These are phyloP conservation scores for Myriosclerotinia scirpicola DNA, from an alignment of 2,329 filamentous ascomycete genomes.

Conservation along the genomic window DNA sequence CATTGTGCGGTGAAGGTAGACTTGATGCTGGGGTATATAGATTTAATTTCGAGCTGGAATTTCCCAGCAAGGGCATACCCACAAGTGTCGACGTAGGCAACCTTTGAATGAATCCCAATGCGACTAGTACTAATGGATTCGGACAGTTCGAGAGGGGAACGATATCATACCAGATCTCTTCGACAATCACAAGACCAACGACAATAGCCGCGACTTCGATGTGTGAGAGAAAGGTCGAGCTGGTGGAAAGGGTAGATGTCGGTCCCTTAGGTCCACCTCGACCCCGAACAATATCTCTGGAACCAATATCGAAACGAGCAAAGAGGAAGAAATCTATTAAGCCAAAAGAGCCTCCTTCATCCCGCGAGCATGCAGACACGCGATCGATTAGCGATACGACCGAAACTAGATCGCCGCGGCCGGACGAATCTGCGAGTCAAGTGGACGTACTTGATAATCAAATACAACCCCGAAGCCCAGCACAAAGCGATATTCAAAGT, in stretches of 20 bases:
- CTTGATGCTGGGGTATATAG: constrained; percentile 73
- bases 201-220: constrained; percentile 77
- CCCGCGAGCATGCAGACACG: constrained; percentile 32
- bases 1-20: constrained; percentile 75
- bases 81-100: constrained; percentile 88
- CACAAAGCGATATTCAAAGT: constrained; percentile 59
- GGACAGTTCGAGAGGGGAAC: constrained; percentile 88
- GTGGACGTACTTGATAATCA: constrained; percentile 42
- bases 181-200: constrained; percentile 85
- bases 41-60: constrained; percentile 74
- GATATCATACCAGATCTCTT: constrained; percentile 86
- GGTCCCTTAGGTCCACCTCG: constrained; percentile 72
- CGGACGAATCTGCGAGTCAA: constrained; percentile 41
- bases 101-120: constrained; percentile 1
- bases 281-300: constrained; percentile 79
- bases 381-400: constrained; percentile 32
- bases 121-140: constrained; percentile 16
- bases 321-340: constrained; percentile 48
- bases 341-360: constrained; percentile 28
- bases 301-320: constrained; percentile 74
- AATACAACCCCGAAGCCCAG: constrained; percentile 48
- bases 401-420: constrained; percentile 31
- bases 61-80: constrained; percentile 68
- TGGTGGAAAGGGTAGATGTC: constrained; percentile 83
- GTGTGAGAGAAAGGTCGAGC: constrained; percentile 76